Percentiles rank a stretch among this genome's conserved stretches.
Conservation (phyloP, 768 basidiomycete genomes). For the Sporobolomyces phaffii region DNA sequence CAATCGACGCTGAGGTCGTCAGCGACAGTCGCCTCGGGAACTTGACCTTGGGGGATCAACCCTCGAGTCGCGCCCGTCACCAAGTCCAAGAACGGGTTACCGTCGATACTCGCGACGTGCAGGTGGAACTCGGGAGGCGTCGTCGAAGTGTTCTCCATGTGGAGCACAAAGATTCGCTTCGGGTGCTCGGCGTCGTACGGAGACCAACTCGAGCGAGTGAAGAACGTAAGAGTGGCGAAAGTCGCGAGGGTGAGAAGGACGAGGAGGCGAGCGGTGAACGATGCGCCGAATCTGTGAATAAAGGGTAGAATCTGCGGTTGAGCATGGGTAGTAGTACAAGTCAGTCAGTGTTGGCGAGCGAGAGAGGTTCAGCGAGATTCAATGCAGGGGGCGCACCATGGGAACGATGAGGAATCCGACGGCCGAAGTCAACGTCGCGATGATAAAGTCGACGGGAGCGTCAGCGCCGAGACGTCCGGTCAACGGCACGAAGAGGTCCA, state of each 20-base stretch:
- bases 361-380: no score
- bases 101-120: constrained; percentile 75
- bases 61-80: constrained; percentile 57
- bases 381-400: constrained; percentile 48
- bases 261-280: constrained; percentile 44
- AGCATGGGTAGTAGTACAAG: no score
- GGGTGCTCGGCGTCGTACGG: constrained; percentile 83
- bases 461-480: constrained; percentile 46
- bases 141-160: constrained; percentile 68
- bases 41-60: constrained; percentile 54
- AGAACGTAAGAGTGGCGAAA: constrained; percentile 57
- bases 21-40: constrained; percentile 50
- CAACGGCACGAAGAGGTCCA: constrained; percentile 90
- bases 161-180: constrained; percentile 74
- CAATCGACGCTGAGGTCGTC: constrained; percentile 77
- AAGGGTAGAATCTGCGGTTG: constrained; percentile 54
- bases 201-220: constrained; percentile 47
- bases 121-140: constrained; percentile 57
- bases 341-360: not conserved
- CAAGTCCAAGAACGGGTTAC: constrained; percentile 64
- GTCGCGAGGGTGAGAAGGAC: constrained; percentile 53
- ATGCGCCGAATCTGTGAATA: constrained; percentile 61
- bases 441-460: constrained; percentile 80
- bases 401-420: constrained; percentile 59
- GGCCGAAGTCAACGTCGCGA: constrained; percentile 66